A percentile compares a stretch with the other conserved stretches of the same genome.
These are phyloP conservation scores for Brassica hybrid DNA, from an alignment of 441 rosid genomes.

Conservation along the genomic window DNA sequence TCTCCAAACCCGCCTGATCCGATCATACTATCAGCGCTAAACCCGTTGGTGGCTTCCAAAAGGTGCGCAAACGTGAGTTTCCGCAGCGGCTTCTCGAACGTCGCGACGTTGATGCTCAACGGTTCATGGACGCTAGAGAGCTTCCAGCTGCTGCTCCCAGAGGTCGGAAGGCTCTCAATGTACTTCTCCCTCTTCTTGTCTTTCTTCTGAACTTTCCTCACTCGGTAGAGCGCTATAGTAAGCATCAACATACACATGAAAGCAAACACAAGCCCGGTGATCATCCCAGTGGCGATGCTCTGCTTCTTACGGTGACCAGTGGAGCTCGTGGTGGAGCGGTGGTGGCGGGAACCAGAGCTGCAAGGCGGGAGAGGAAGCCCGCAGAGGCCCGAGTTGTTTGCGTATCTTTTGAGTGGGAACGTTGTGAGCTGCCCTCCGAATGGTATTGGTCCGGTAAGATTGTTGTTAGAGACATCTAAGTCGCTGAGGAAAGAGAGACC, in stretches of 20 bases:
- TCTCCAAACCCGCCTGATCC: conserved; percentile 97
- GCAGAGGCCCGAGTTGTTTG: conserved; percentile 91
- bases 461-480: conserved; percentile 92
- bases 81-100: conserved; percentile 89
- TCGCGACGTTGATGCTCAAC: conserved; percentile 86
- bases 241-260: conserved; percentile 66
- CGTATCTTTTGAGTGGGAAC: conserved; percentile 77
- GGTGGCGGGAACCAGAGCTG: conserved; percentile 50
- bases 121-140: conserved; percentile 87
- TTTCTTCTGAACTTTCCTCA: conserved; percentile 55
- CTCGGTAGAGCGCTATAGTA: conserved; percentile 63
- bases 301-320: conserved; percentile 46
- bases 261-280: conserved; percentile 66
- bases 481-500: conserved; percentile 84
- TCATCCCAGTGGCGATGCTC: conserved; percentile 58
- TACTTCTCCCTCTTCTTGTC: conserved; percentile 79
- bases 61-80: conserved; percentile 88
- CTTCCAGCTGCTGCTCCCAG: conserved; percentile 91
- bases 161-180: conserved; percentile 88
- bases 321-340: conserved; percentile 17
- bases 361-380: conserved; percentile 84
- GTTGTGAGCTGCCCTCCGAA: conserved; percentile 94
- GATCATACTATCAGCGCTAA: conserved; percentile 87
- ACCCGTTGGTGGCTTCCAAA: conserved; percentile 95
- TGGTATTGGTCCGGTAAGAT: conserved; percentile 81